A percentile compares a stretch with the other conserved stretches of the same genome.
Conservation (phyloP, 345 rosid genomes). For the Citropsis articulata region DNA sequence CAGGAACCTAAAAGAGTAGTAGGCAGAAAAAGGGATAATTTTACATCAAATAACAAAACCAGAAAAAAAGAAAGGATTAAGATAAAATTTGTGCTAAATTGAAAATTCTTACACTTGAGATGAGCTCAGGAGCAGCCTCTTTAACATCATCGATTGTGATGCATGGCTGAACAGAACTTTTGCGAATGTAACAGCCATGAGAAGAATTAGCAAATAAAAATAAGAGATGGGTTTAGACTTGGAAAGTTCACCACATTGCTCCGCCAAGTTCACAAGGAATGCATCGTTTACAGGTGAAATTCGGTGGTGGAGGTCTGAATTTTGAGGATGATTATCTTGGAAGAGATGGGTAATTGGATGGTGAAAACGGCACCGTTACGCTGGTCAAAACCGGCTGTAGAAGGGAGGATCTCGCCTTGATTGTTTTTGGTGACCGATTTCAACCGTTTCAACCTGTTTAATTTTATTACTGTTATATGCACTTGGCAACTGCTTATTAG, state of each 20-base stretch:
- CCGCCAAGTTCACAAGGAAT: constrained; percentile 43
- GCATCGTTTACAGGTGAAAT: constrained; percentile 66
- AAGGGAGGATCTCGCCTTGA: no score
- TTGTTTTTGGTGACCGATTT: no score
- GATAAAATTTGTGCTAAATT: background rate
- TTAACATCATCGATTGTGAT: constrained; percentile 50
- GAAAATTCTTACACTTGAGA: constrained; percentile 56
- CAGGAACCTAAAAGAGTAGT: constrained; percentile 49
- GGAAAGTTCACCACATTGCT: constrained; percentile 45
- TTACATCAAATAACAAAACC: background rate
- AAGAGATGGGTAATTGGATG: no score
- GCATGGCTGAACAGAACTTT: constrained; percentile 29
- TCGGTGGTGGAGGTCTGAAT: no score
- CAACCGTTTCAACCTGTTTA: no score
- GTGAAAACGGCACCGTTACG: no score
- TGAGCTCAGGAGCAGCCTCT: constrained; percentile 55
- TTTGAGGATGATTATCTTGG: no score
- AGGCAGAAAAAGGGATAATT: constrained; percentile 10
- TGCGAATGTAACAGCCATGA: constrained; percentile 23
- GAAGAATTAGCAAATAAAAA: constrained; percentile 29
- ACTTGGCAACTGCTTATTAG: no score
- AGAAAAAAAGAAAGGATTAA: constrained; percentile 7
- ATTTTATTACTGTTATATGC: no score
- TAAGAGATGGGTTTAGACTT: constrained; percentile 46
- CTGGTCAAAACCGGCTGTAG: no score